Conservation (phyloP, 73 alveolate genomes). For the Durusdinium trenchii region DNA sequence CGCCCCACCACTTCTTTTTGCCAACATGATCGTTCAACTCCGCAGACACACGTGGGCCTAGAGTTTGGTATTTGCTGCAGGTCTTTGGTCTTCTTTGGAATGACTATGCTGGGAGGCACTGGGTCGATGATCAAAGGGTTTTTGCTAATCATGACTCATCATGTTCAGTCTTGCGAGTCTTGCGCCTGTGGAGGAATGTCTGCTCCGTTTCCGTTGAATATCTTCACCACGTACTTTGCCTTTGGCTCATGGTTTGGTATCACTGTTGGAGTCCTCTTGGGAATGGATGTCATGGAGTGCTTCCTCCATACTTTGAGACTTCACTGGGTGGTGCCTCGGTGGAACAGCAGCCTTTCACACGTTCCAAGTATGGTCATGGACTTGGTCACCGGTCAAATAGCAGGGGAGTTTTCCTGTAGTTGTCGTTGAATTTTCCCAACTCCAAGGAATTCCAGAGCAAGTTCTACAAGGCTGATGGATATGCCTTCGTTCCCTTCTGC, state of each 20-base stretch:
- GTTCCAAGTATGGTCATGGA: too few relatives aligned
- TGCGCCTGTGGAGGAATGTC: too few relatives aligned
- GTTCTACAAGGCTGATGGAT: conserved; percentile 98
- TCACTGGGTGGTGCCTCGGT: conserved; percentile 97
- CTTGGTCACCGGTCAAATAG: too few relatives aligned
- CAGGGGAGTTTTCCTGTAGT: neutral
- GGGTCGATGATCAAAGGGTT: too few relatives aligned
- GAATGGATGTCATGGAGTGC: conserved; percentile 99
- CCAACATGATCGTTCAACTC: too few relatives aligned
- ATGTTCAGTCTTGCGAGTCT: too few relatives aligned
- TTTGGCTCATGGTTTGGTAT: conserved; percentile 97
- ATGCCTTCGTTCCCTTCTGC: conserved; percentile 97
- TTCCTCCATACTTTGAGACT: conserved; percentile 98
- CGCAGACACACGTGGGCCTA: too few relatives aligned
- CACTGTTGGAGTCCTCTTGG: conserved; percentile 98
- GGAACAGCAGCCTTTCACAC: neutral
- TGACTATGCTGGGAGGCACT: conserved; percentile 77
- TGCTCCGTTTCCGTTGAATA: conserved; percentile 76
- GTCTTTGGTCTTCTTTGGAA: conserved; percentile 87
- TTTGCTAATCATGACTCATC: too few relatives aligned
- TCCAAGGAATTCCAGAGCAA: conserved; percentile 98
- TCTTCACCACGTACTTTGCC: conserved; percentile 93
- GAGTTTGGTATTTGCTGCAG: too few relatives aligned
- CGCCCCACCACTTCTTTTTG: too few relatives aligned
- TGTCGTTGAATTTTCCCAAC: neutral